Percentiles rank a stretch among this genome's conserved stretches.
These are phyloP conservation scores for Allomyces arbusculus DNA, from an alignment of 192 early-diverging fungal species.

Conservation along the genomic window DNA sequence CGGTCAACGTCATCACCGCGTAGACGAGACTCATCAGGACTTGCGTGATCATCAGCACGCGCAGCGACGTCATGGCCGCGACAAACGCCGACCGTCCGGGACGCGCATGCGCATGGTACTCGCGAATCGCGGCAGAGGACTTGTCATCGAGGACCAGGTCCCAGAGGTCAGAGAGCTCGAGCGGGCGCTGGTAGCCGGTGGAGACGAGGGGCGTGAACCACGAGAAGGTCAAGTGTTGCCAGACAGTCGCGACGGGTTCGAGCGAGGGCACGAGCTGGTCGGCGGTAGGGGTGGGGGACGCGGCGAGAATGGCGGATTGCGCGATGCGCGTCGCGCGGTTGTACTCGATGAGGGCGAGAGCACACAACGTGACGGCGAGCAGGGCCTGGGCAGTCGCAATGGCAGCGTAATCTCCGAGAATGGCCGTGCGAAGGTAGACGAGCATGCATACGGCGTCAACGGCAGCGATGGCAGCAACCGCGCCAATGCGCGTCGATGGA, in stretches of 20 bases:
- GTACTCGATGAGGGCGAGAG: not conserved
- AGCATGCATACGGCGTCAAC: not conserved
- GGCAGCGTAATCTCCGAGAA: not conserved
- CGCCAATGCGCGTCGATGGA: not conserved
- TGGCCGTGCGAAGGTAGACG: not conserved
- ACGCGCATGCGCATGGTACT: not conserved
- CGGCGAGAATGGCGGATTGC: not conserved
- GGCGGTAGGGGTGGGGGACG: not conserved
- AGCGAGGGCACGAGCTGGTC: not conserved
- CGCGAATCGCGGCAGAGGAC: not conserved
- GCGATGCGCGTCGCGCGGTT: not conserved
- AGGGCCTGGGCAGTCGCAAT: not conserved
- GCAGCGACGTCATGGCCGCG: not conserved
- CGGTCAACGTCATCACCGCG: not conserved
- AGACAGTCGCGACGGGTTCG: not conserved
- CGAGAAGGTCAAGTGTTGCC: not conserved
- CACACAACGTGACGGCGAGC: not conserved
- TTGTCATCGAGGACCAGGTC: slow-evolving; percentile 5
- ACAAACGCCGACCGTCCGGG: not conserved
- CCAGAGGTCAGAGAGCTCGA: slow-evolving; percentile 43
- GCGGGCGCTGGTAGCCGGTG: slow-evolving; percentile 32
- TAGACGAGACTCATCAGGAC: not conserved
- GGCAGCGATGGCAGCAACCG: not conserved
- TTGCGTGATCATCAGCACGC: not conserved
- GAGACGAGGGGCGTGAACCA: not conserved